A percentile compares a stretch with the other conserved stretches of the same genome.
Evolutionary conservation across 2,329 filamentous ascomycete genomes (phyloP).

Genomic region (Hypoxylon rubiginosum): DNA sequence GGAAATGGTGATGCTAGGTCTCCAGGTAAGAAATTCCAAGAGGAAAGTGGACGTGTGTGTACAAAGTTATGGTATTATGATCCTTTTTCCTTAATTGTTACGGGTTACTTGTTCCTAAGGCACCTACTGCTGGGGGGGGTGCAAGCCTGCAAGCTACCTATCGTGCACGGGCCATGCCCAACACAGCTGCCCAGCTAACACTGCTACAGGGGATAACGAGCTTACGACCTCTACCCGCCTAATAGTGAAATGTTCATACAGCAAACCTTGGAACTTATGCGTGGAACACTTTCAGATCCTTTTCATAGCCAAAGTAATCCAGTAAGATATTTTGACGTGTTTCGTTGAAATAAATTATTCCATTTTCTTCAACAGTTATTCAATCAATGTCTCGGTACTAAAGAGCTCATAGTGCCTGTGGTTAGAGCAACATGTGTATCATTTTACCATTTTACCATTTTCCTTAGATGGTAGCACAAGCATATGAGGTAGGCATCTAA

Average conservation of each 20-base stretch:
- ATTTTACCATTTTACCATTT: background rate
- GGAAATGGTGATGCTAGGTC: conserved; percentile 34
- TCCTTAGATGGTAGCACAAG: background rate
- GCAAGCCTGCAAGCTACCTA: conserved; percentile 35
- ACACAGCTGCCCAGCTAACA: background rate
- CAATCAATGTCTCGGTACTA: background rate
- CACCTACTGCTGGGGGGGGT: conserved; percentile 35
- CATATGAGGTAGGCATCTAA: background rate
- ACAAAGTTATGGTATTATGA: conserved; percentile 24
- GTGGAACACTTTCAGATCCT: background rate
- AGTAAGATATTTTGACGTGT: background rate
- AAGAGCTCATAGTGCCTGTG: background rate
- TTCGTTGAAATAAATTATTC: background rate
- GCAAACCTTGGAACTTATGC: background rate
- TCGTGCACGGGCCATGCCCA: conserved; percentile 29
- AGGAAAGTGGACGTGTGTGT: conserved; percentile 39
- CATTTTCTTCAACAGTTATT: background rate
- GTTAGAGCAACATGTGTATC: background rate
- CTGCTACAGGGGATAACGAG: background rate
- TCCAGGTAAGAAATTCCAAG: conserved; percentile 43
- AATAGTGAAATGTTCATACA: background rate
- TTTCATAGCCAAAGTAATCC: background rate
- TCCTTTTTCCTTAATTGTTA: conserved; percentile 37
- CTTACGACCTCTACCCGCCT: background rate
- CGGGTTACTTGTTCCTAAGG: conserved; percentile 53